phyloP scores from a whole-genome alignment of 176 grass and related monocot genomes.

The Cenchrus americanus region DNA sequence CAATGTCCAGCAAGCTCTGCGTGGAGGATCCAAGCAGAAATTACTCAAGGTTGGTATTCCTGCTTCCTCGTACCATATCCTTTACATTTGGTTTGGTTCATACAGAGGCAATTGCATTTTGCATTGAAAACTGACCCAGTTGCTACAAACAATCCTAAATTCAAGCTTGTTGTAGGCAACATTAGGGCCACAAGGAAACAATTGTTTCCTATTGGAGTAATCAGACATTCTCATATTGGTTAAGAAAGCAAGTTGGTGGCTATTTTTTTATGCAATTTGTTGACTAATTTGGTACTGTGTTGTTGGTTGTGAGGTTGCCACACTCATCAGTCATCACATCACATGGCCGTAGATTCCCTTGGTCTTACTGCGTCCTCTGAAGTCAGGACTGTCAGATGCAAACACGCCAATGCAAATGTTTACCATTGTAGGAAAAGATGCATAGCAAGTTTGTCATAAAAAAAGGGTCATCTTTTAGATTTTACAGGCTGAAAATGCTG shows the following conservation, averaged over 20 bases:
- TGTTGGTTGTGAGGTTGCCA: slow-evolving; percentile 27
- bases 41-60: slow-evolving; percentile 55
- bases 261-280: slow-evolving; percentile 36
- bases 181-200: background rate
- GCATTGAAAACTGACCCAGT: slow-evolving; percentile 4
- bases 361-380: slow-evolving; percentile 13
- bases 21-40: slow-evolving; percentile 49
- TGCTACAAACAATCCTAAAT: background rate
- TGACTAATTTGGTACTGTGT: slow-evolving; percentile 27
- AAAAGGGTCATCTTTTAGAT: background rate
- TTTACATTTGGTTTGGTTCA: background rate
- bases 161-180: background rate
- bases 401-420: background rate
- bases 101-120: slow-evolving; percentile 15
- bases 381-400: background rate
- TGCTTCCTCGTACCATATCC: background rate
- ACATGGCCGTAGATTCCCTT: slow-evolving; percentile 12
- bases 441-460: background rate
- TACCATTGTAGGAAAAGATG: background rate
- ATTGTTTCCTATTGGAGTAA: slow-evolving; percentile 6
- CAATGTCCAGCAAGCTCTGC: slow-evolving; percentile 91
- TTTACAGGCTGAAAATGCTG: background rate
- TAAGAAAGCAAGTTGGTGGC: background rate
- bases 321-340: background rate
- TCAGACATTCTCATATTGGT: slow-evolving; percentile 35